A percentile compares a stretch with the other conserved stretches of the same genome.
Evolutionary conservation across 495 filamentous ascomycete genomes (phyloP).

Genomic region (Xylaria palmicola): DNA sequence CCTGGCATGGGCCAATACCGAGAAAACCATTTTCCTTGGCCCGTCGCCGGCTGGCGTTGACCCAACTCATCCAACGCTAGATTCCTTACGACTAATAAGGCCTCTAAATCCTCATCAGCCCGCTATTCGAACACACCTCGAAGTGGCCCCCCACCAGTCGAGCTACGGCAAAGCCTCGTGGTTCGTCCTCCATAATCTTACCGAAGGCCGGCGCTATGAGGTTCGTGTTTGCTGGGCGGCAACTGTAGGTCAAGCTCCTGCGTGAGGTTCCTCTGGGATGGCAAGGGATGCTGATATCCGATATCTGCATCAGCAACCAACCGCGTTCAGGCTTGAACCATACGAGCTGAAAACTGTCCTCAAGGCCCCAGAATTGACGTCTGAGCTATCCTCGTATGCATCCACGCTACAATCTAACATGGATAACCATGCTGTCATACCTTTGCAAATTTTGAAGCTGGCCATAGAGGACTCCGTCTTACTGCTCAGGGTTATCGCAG

Average conservation of each 20-base stretch:
- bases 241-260: constrained; percentile 60
- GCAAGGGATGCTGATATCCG: constrained; percentile 10
- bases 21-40: constrained; percentile 86
- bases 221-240: constrained; percentile 92
- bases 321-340: constrained; percentile 67
- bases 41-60: constrained; percentile 57
- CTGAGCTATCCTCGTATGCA: constrained; percentile 64
- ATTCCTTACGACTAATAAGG: constrained; percentile 65
- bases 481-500: constrained; percentile 74
- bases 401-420: constrained; percentile 42
- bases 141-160: constrained; percentile 62
- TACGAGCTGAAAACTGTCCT: constrained; percentile 59
- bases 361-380: constrained; percentile 58
- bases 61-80: constrained; percentile 55
- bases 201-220: constrained; percentile 77
- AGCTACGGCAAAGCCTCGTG: constrained; percentile 69
- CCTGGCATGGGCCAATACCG: constrained; percentile 69
- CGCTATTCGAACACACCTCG: constrained; percentile 59
- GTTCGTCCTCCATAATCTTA: constrained; percentile 78
- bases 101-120: constrained; percentile 58
- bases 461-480: constrained; percentile 55
- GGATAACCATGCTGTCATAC: neutral
- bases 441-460: neutral
- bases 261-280: neutral
- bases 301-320: constrained; percentile 81